Percentiles rank a stretch among this genome's conserved stretches.
These are phyloP conservation scores for Gloeopeniophorella convolvens DNA, from an alignment of 768 basidiomycete species.

Conservation along the genomic window DNA sequence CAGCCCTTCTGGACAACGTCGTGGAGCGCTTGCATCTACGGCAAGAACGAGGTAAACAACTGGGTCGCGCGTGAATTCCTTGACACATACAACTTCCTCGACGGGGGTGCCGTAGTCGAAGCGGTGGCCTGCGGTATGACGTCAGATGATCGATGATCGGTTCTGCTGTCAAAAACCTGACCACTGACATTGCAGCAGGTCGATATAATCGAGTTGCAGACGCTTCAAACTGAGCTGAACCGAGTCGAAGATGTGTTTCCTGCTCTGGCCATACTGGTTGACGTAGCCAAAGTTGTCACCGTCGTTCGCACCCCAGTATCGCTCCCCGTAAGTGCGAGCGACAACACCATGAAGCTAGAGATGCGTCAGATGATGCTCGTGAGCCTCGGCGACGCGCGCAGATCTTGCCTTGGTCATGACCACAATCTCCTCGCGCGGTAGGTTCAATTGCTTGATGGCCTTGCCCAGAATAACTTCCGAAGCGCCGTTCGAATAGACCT, in stretches of 20 bases:
- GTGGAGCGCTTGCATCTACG: conserved; percentile 37
- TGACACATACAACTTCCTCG: conserved; percentile 29
- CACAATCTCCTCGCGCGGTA: conserved; percentile 44
- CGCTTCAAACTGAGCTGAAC: conserved; percentile 52
- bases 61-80: background rate
- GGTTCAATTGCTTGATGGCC: conserved; percentile 38
- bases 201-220: conserved; percentile 67
- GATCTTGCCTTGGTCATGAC: conserved; percentile 40
- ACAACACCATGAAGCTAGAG: conserved; percentile 7
- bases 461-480: conserved; percentile 42
- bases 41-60: background rate
- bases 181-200: conserved; percentile 53
- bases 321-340: background rate
- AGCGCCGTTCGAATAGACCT: conserved; percentile 35
- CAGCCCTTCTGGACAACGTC: conserved; percentile 38
- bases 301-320: conserved; percentile 13
- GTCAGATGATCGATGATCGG: background rate
- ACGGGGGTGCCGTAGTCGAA: conserved; percentile 39
- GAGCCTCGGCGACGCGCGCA: background rate
- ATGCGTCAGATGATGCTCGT: background rate
- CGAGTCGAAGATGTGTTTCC: conserved; percentile 55
- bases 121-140: conserved; percentile 28
- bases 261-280: conserved; percentile 32
- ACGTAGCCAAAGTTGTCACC: conserved; percentile 27
- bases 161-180: background rate